phyloP scores from a whole-genome alignment of 2,329 filamentous ascomycete genomes.

The Gaeumannomyces tritici region DNA sequence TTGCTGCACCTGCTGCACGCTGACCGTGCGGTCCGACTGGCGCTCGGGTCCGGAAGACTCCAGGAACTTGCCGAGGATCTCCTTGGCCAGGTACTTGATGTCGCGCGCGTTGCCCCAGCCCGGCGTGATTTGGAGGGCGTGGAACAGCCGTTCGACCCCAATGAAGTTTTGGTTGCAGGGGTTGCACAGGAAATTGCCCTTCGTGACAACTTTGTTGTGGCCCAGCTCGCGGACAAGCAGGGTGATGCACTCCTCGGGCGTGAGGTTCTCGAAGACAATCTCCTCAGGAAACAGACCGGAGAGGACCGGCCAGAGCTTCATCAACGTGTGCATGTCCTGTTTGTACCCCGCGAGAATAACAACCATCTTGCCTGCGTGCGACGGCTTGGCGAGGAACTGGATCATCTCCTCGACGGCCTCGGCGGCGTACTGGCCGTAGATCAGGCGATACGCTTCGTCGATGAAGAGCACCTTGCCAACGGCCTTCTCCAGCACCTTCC shows the following conservation, averaged over 20 bases:
- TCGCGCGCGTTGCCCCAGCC: conserved; percentile 58
- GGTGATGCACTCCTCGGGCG: conserved; percentile 28
- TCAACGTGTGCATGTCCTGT: conserved; percentile 52
- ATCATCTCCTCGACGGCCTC: conserved; percentile 46
- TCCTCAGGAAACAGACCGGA: conserved; percentile 55
- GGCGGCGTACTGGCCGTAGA: conserved; percentile 44
- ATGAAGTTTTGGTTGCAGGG: conserved; percentile 8
- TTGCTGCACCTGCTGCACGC: too few relatives aligned
- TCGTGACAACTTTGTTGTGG: conserved; percentile 7
- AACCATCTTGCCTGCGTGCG: conserved; percentile 49
- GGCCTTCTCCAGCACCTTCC: conserved; percentile 46
- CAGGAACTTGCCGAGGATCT: conserved; percentile 32
- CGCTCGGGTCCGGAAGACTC: conserved; percentile 27
- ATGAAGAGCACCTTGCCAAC: conserved; percentile 61
- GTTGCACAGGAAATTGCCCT: conserved; percentile 15
- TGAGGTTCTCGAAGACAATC: conserved; percentile 42
- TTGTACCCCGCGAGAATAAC: conserved; percentile 63
- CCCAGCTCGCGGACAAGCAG: conserved; percentile 26
- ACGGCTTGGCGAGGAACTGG: conserved; percentile 41
- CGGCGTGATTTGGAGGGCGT: conserved; percentile 26
- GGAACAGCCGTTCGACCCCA: conserved; percentile 24
- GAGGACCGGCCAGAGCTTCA: conserved; percentile 52
- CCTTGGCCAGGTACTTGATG: conserved; percentile 41
- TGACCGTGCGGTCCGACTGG: conserved; percentile 42
- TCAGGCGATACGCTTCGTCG: conserved; percentile 62